These are phyloP conservation scores for Thozetella sp. DNA, from an alignment of 495 filamentous ascomycete species.

Conservation along the genomic window DNA sequence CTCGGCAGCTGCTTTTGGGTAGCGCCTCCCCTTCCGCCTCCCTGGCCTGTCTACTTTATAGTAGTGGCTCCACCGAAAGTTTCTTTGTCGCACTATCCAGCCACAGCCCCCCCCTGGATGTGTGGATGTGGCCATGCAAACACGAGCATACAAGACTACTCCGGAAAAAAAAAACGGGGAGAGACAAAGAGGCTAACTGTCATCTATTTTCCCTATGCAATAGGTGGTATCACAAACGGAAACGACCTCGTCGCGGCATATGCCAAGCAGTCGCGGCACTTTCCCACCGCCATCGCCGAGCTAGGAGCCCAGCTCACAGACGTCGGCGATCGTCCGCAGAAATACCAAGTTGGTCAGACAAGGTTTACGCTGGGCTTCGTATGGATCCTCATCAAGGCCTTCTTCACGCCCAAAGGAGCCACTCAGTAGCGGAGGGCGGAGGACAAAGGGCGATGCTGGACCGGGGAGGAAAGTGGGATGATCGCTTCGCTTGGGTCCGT, in stretches of 20 bases:
- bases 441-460: no score
- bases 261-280: constrained; percentile 38
- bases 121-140: no score
- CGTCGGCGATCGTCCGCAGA: constrained; percentile 44
- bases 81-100: no score
- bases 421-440: no score
- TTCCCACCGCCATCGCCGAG: constrained; percentile 48
- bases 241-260: constrained; percentile 63
- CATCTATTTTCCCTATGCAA: no score
- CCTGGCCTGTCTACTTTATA: no score
- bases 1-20: no score
- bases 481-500: no score
- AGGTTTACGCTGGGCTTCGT: constrained; percentile 26
- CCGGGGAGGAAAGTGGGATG: no score
- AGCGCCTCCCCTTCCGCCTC: no score
- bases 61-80: no score
- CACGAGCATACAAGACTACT: background rate
- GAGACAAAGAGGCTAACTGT: background rate
- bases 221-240: constrained; percentile 64
- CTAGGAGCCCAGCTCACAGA: constrained; percentile 50
- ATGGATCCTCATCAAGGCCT: constrained; percentile 38
- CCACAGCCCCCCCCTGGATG: no score
- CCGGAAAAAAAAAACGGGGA: background rate
- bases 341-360: constrained; percentile 37
- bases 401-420: constrained; percentile 10